phyloP scores from a whole-genome alignment of 225 moss, liverwort and hornwort species.

The Physcomitrellopsis africana region DNA sequence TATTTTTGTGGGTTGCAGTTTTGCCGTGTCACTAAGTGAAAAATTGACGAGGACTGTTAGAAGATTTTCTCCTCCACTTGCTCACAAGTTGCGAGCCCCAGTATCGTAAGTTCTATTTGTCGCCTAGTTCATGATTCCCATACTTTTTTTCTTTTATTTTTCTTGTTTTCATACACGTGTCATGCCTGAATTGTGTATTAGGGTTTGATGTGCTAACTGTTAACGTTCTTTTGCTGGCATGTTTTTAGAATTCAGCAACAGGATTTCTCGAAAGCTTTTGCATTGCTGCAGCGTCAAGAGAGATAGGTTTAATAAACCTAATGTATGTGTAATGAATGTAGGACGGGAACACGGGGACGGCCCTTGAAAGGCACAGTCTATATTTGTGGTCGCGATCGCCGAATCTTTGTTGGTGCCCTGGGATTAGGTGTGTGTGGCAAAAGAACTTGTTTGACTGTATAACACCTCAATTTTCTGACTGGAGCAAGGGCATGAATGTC shows the following conservation, averaged over 20 bases:
- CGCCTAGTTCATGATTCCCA: background rate
- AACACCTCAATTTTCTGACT: background rate
- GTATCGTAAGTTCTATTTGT: constrained; percentile 40
- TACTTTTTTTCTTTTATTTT: background rate
- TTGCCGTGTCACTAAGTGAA: constrained; percentile 72
- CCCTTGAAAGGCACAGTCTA: constrained; percentile 74
- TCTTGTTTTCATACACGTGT: constrained; percentile 11
- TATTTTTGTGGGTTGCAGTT: constrained; percentile 45
- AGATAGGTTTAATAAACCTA: constrained; percentile 19
- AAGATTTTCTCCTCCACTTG: constrained; percentile 70
- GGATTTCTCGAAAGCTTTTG: background rate
- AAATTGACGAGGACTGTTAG: constrained; percentile 69
- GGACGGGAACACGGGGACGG: constrained; percentile 69
- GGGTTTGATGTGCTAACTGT: background rate
- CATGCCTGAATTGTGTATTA: constrained; percentile 21
- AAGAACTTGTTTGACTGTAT: background rate
- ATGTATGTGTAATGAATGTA: constrained; percentile 34
- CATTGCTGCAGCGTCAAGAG: background rate
- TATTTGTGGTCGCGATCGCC: constrained; percentile 73
- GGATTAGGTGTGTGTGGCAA: constrained; percentile 47
- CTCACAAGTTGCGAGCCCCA: constrained; percentile 72
- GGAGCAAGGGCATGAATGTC: too few species aligned
- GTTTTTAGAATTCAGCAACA: background rate
- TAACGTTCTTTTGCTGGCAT: background rate
- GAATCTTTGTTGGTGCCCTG: constrained; percentile 57